Evolutionary conservation across 1,284 basidiomycete genomes (phyloP), one percentile per base, ranked within the genome.

Genomic region (Tranzscheliella williamsii): DNA sequence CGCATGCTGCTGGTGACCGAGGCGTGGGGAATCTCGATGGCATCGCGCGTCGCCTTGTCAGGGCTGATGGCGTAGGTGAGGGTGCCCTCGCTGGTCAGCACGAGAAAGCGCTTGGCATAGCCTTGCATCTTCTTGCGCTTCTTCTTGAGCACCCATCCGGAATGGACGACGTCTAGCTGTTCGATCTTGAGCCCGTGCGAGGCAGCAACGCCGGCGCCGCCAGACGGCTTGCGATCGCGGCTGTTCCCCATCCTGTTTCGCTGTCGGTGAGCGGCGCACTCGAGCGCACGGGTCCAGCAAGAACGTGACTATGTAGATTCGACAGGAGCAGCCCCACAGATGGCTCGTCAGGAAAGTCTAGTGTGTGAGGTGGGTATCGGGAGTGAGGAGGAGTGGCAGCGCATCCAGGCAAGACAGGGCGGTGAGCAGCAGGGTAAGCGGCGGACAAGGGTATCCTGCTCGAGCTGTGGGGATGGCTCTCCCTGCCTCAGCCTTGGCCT

Each of bases 41-140:
- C 47, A 38, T 74, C 73, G n/a, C 75, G 57, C 9, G 66, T 58
- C 0, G 46, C 29, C 45, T 74, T 75, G 30, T 74, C 73, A 21
- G 72, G 72, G 22, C 43, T 36, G 34, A 72, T 42, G 1, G 73
- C 39, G 37, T 77, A 77, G 13, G 70, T 69, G 37, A 77, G 67
- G 18, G 64, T 55, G 34, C 75, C 75, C 33, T 77, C 51, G 24
- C 49, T 53, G 40, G 66, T 70, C 6, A 77, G 67, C 20, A 72
- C 54, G 22, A 77, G 70, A 56, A 62, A 77, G 27, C 75, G 67
- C 47, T 74, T 75, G 41, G 75, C 75, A 26, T 77, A 77, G 15
- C 74, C 74, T 38, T 76, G 74, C 67, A 76, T 75, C 54, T 73
- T 76, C 61, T 76, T 76, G 39, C 73, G 63, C 67, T 76, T 76